Base-by-base conservation (phyloP, 2,329 filamentous ascomycete species). In the Aureobasidium pullulans region DNA sequence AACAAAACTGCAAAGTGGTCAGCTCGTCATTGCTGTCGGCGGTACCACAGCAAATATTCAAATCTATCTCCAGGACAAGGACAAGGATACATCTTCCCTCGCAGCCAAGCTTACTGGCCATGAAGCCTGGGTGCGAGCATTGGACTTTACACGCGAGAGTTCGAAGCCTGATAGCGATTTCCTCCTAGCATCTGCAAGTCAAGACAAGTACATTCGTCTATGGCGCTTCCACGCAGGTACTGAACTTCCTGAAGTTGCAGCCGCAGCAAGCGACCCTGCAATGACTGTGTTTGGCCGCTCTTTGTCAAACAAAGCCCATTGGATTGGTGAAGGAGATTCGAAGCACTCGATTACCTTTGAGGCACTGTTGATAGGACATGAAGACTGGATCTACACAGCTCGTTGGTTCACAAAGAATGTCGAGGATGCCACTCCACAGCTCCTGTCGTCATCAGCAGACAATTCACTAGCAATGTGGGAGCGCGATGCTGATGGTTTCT, bases 331-430 rank as follows among this genome's bases (percentile, higher is more conserved):
- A 2, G 77, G 75, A 0, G 78, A 75, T 1, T 78, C 77, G 4
- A 86, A 87, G 64, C 93, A 89, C 72, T 89, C 88, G 6, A 80
- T 96, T 59, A 96, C 91, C 0, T 97, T 99, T 65, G 94, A 99
- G 72, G 94, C 94, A 1, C 78, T 99, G 2, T 81, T 99, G 6
- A 82, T 99, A 2, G 94, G 94, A 8, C 94, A 99, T 69, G 94
- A 99, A 70, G 94, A 99, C 69, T 99, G 94, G 94, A 93, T 99
- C 60, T 97, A 96, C 73, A 95, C 89, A 59, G 86, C 89, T 1
- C 79, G 80, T 58, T 96, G 92, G 92, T 81, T 82, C 61, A 78
- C 79, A 6, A 71, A 77, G 44, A 11, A 44, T n/a, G 54, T 6
- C 11, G 68, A 74, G 13, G 74, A 77, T 61, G 73, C 72, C 11